These are phyloP conservation scores for Avena sativa DNA, from an alignment of 176 grass and related monocot genomes.

Conservation along the genomic window DNA sequence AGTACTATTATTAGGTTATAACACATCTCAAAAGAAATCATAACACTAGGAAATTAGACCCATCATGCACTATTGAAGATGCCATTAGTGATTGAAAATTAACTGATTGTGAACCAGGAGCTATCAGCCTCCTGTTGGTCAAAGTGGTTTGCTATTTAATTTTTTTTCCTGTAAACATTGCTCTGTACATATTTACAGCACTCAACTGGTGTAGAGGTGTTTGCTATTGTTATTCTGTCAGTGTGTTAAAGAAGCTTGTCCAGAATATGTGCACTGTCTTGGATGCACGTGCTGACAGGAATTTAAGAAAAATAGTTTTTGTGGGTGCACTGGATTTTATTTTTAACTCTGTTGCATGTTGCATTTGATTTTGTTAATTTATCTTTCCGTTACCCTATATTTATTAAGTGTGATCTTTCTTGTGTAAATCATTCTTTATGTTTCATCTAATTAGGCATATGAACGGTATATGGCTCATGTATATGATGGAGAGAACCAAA, in stretches of 20 bases:
- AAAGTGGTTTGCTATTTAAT: background rate
- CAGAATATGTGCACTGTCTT: constrained; percentile 19
- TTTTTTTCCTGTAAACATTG: background rate
- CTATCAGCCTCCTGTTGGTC: background rate
- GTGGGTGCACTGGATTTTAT: background rate
- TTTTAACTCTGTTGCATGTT: constrained; percentile 24
- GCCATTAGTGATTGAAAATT: constrained; percentile 1
- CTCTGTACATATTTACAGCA: background rate
- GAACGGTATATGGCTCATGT: constrained; percentile 60
- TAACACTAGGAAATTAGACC: background rate
- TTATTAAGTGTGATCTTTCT: constrained; percentile 23
- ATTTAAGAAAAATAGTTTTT: constrained; percentile 12
- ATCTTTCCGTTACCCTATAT: constrained; percentile 8
- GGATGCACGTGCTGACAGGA: constrained; percentile 25
- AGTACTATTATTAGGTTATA: background rate
- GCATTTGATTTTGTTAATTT: constrained; percentile 1
- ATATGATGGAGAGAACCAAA: constrained; percentile 49
- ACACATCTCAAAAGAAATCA: background rate
- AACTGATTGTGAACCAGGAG: background rate
- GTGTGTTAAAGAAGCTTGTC: background rate
- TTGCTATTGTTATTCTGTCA: constrained; percentile 13
- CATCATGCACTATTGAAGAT: background rate
- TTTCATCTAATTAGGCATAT: constrained; percentile 63
- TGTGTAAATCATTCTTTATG: constrained; percentile 41
- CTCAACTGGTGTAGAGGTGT: background rate